Conservation (phyloP, 2,329 filamentous ascomycete genomes). For the Penicillium paneum region DNA sequence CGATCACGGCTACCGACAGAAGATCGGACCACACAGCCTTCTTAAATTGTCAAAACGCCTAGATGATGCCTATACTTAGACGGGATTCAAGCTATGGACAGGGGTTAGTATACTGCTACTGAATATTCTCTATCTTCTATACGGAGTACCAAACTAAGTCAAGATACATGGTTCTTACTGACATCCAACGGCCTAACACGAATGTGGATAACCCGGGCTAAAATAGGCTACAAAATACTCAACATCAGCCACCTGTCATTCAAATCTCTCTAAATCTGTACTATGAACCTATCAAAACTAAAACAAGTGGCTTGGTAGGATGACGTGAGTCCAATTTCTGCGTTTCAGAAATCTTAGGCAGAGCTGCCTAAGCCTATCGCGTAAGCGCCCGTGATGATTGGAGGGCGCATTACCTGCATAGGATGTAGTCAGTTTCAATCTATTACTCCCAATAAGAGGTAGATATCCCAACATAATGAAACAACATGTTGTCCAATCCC, state of each 20-base stretch:
- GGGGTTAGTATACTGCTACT: not conserved
- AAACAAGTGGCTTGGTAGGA: not conserved
- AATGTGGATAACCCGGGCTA: not conserved
- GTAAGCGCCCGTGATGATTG: not conserved
- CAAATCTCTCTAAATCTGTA: not conserved
- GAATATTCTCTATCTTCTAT: not conserved
- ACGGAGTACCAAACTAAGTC: not conserved
- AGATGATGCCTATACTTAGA: not conserved
- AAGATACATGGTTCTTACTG: not conserved
- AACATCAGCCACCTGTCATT: not conserved
- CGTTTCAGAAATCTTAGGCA: not conserved
- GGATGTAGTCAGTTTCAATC: not conserved
- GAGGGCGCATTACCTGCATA: not conserved
- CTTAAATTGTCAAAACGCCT: not conserved
- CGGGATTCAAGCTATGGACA: not conserved
- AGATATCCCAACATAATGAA: not conserved
- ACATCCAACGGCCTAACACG: not conserved
- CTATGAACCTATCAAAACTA: not conserved
- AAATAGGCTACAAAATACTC: not conserved
- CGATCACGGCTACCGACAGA: not conserved
- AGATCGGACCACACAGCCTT: not conserved
- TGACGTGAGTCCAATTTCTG: not conserved
- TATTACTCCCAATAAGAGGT: not conserved
- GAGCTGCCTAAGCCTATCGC: not conserved
- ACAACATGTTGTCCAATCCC: not conserved